A percentile compares a stretch with the other conserved stretches of the same genome.
phyloP scores from a whole-genome alignment of 2,329 filamentous ascomycete species.

The Colletotrichum sp. region DNA sequence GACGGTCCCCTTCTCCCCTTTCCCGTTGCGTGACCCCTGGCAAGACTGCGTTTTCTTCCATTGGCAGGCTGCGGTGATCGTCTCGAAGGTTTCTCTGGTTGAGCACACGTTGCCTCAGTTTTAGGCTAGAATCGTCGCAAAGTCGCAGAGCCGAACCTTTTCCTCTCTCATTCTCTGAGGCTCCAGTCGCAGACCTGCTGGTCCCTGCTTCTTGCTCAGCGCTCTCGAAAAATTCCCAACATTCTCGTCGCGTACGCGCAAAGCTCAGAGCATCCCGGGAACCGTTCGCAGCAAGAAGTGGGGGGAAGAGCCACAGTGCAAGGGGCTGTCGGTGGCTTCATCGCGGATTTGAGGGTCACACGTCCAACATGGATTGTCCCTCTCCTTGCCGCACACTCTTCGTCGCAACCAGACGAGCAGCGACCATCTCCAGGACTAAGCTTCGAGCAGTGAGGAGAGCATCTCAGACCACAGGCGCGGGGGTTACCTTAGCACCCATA shows the following conservation, averaged over 20 bases:
- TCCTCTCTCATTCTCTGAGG: background rate
- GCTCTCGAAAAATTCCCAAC: conserved; percentile 3
- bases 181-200: background rate
- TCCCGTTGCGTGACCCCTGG: background rate
- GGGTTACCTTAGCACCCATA: background rate
- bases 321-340: background rate
- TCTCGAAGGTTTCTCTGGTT: background rate
- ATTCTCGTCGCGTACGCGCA: conserved; percentile 18
- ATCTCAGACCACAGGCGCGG: background rate
- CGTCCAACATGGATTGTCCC: background rate
- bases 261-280: conserved; percentile 8
- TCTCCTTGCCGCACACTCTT: background rate
- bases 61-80: background rate
- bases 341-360: background rate
- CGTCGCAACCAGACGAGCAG: background rate
- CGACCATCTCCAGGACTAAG: background rate
- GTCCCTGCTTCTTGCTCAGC: background rate
- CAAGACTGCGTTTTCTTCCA: background rate
- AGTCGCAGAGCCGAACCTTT: background rate
- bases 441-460: background rate
- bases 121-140: background rate
- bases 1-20: background rate
- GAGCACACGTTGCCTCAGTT: conserved; percentile 7
- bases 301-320: background rate
- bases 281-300: background rate